These are phyloP conservation scores for Euphorbia peplus DNA, from an alignment of 345 rosid genomes.

Conservation along the genomic window DNA sequence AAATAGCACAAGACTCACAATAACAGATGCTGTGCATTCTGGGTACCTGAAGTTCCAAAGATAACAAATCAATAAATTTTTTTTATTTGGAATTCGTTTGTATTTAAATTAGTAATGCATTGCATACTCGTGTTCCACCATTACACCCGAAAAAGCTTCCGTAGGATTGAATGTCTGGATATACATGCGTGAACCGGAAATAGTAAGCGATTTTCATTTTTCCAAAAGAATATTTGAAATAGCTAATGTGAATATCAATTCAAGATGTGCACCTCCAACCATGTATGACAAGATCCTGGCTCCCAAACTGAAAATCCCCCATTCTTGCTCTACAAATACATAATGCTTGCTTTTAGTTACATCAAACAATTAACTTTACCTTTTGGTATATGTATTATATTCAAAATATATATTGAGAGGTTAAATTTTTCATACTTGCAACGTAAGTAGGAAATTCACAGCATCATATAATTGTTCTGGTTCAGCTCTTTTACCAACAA, in stretches of 20 bases:
- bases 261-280: constrained; percentile 22
- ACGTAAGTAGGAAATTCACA: constrained; percentile 19
- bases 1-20: constrained; percentile 8
- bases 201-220: background rate
- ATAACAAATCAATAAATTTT: too few relatives aligned
- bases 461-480: constrained; percentile 12
- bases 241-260: too few relatives aligned
- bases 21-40: constrained; percentile 9
- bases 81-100: too few relatives aligned
- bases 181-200: background rate
- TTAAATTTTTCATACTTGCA: constrained; percentile 13
- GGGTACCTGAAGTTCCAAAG: background rate
- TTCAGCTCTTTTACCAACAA: constrained; percentile 16
- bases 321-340: constrained; percentile 7
- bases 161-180: constrained; percentile 15
- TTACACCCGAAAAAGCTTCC: constrained; percentile 5
- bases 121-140: constrained; percentile 15
- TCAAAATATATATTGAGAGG: too few relatives aligned
- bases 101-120: background rate
- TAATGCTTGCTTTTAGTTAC: too few relatives aligned
- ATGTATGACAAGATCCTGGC: constrained; percentile 8
- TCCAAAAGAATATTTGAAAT: too few relatives aligned
- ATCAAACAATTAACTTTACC: too few relatives aligned
- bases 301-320: constrained; percentile 27
- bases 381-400: too few relatives aligned